phyloP scores from a whole-genome alignment of 2,329 filamentous ascomycete genomes.

The Apiospora rasikravindrae region DNA sequence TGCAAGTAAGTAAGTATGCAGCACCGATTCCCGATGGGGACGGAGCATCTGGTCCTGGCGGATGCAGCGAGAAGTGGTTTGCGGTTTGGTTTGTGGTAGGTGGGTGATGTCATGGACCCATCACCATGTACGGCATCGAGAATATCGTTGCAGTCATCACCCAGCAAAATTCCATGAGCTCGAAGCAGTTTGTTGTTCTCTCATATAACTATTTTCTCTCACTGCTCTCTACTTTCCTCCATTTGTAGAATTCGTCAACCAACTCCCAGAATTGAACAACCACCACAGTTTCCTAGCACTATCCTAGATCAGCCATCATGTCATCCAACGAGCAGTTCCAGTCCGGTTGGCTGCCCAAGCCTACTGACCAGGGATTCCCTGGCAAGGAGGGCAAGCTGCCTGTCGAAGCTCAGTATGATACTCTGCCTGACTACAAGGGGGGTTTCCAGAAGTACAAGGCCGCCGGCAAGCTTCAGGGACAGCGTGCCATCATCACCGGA shows the following conservation, averaged over 20 bases:
- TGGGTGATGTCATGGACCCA: slow-evolving; percentile 19
- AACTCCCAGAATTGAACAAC: background rate
- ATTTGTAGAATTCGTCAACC: too few species aligned
- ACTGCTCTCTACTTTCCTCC: background rate
- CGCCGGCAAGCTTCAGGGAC: slow-evolving; percentile 76
- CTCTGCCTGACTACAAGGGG: slow-evolving; percentile 71
- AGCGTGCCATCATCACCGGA: slow-evolving; percentile 80
- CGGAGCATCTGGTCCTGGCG: slow-evolving; percentile 16
- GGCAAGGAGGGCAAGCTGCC: slow-evolving; percentile 55
- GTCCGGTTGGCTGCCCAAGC: slow-evolving; percentile 31
- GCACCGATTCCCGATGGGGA: background rate
- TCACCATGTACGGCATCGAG: slow-evolving; percentile 18
- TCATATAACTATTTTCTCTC: background rate
- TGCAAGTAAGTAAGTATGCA: background rate
- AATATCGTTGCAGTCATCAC: slow-evolving; percentile 6
- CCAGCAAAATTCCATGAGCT: background rate
- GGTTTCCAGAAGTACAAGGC: slow-evolving; percentile 74
- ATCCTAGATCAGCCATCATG: background rate
- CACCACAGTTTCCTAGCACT: background rate
- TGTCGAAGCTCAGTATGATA: slow-evolving; percentile 63
- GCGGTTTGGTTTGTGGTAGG: background rate
- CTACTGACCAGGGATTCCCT: slow-evolving; percentile 48
- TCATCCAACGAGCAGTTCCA: slow-evolving; percentile 6
- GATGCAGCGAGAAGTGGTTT: slow-evolving; percentile 11
- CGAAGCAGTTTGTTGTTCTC: background rate